Evolutionary conservation across 306 rosid genomes (phyloP).

Genomic region (Elaeagnus macrophylla): DNA sequence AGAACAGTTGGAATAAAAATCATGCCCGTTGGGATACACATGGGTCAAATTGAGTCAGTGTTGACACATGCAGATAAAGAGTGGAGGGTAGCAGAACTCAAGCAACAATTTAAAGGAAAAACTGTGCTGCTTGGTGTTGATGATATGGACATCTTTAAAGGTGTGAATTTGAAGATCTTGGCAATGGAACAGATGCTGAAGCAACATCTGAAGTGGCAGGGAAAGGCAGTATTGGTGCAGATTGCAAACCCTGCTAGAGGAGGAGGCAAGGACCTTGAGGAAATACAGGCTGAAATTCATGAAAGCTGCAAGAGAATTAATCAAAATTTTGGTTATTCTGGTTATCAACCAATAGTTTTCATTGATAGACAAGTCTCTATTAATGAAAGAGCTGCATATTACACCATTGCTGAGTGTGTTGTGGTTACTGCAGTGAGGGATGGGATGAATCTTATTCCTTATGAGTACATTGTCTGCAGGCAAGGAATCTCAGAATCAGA

Average conservation of each 20-base stretch:
- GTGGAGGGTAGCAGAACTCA: constrained; percentile 45
- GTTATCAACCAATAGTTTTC: constrained; percentile 46
- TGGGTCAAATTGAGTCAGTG: constrained; percentile 56
- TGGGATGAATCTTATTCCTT: constrained; percentile 61
- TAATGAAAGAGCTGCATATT: constrained; percentile 44
- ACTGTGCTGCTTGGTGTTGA: constrained; percentile 50
- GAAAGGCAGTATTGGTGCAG: constrained; percentile 43
- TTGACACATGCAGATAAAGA: constrained; percentile 43
- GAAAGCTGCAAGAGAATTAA: constrained; percentile 38
- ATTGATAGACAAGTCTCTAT: constrained; percentile 41
- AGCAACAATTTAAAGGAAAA: constrained; percentile 39
- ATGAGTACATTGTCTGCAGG: constrained; percentile 58
- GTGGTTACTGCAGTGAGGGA: constrained; percentile 61
- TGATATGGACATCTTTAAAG: constrained; percentile 58
- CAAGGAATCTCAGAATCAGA: constrained; percentile 39
- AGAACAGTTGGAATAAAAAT: constrained; percentile 59
- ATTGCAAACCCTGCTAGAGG: constrained; percentile 61
- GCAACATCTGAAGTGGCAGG: constrained; percentile 51
- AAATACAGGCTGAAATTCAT: constrained; percentile 40
- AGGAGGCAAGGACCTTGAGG: constrained; percentile 52
- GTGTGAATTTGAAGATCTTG: constrained; percentile 46
- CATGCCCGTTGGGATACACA: constrained; percentile 64
- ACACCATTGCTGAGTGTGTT: constrained; percentile 45
- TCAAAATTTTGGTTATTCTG: constrained; percentile 27
- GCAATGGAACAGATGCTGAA: constrained; percentile 56